A percentile compares a stretch with the other conserved stretches of the same genome.
phyloP scores from a whole-genome alignment of 495 filamentous ascomycete species.

The Penicillium crystallinum region DNA sequence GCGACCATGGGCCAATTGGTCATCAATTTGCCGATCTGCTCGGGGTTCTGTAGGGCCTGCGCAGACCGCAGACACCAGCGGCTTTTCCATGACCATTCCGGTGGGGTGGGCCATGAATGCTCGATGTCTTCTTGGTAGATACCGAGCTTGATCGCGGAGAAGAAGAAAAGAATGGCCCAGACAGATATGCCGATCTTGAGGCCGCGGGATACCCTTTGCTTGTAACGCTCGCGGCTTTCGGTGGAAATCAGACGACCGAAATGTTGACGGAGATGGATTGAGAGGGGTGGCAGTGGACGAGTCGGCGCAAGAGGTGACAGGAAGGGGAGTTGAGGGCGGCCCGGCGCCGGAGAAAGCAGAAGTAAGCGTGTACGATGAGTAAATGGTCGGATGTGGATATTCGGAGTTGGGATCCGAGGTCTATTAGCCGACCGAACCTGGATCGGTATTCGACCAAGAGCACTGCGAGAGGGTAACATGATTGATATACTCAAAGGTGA shows the following conservation, averaged over 20 bases:
- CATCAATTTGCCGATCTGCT: conserved; percentile 42
- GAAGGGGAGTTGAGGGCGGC: conserved; percentile 77
- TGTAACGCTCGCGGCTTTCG: conserved; percentile 62
- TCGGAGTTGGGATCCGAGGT: conserved; percentile 4
- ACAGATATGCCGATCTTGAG: conserved; percentile 52
- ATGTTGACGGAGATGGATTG: conserved; percentile 46
- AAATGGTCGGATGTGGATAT: conserved; percentile 33
- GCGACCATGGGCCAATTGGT: conserved; percentile 63
- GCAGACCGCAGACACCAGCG: conserved; percentile 56
- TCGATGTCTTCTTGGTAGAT: conserved; percentile 66
- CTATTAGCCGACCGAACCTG: conserved; percentile 12
- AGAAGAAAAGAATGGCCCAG: conserved; percentile 50
- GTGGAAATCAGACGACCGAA: conserved; percentile 72
- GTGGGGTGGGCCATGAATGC: conserved; percentile 65
- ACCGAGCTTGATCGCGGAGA: conserved; percentile 51
- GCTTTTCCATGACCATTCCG: conserved; percentile 65
- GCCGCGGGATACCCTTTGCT: conserved; percentile 55
- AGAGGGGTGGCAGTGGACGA: conserved; percentile 31
- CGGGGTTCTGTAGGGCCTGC: conserved; percentile 50
- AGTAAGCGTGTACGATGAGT: conserved; percentile 44
- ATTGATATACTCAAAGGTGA: background rate
- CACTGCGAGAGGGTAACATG: conserved; percentile 20
- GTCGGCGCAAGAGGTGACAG: conserved; percentile 50
- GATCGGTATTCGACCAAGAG: conserved; percentile 31
- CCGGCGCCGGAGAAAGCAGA: conserved; percentile 41